phyloP scores from a whole-genome alignment of 306 rosid species.

The Pyrus pyrifolia region DNA sequence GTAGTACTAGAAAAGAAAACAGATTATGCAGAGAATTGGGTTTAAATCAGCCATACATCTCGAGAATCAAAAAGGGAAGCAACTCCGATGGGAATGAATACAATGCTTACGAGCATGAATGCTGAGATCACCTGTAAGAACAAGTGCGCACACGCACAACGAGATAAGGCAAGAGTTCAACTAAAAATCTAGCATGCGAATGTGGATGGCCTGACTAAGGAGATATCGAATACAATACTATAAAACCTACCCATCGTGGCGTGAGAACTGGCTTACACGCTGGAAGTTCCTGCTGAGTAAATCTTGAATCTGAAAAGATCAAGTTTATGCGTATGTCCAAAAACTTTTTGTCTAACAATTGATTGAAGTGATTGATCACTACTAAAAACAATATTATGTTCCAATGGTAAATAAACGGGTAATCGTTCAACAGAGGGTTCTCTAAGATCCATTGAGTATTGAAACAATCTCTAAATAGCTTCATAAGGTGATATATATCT shows the following conservation, averaged over 20 bases:
- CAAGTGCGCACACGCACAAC: background rate
- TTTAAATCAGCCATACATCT: slow-evolving; percentile 43
- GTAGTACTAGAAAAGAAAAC: slow-evolving; percentile 8
- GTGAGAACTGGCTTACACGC: slow-evolving; percentile 99
- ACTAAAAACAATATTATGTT: too few relatives aligned
- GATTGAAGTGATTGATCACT: too few relatives aligned
- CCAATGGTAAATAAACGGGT: too few relatives aligned
- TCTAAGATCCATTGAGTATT: too few relatives aligned
- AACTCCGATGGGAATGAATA: slow-evolving; percentile 90
- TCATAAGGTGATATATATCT: too few relatives aligned
- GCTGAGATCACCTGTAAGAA: slow-evolving; percentile 77
- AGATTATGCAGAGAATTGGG: background rate
- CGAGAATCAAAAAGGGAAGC: slow-evolving; percentile 72
- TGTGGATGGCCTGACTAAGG: background rate
- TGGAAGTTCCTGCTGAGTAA: slow-evolving; percentile 98
- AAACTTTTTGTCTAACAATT: too few relatives aligned
- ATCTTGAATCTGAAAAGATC: slow-evolving; percentile 63
- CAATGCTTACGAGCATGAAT: slow-evolving; percentile 66
- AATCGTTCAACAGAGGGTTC: too few relatives aligned
- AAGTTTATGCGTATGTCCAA: too few relatives aligned
- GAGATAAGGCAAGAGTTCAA: background rate
- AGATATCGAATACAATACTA: background rate
- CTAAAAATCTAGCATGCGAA: background rate
- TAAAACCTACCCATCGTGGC: slow-evolving; percentile 63
- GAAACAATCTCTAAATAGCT: too few relatives aligned